Evolutionary conservation across 306 rosid species (phyloP).

Genomic region (Quillaja saponaria): DNA sequence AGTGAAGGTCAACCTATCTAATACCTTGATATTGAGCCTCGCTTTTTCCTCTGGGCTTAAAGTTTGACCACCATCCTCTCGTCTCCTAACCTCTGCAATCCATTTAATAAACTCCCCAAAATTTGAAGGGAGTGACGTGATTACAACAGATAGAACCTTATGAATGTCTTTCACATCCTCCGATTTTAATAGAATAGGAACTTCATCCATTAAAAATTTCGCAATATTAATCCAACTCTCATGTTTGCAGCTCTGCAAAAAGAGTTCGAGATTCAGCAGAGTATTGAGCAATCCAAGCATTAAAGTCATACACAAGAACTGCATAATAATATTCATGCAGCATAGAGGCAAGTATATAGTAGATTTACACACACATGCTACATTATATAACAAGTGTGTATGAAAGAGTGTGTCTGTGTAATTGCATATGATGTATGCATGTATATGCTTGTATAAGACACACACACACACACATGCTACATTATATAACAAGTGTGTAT

Average conservation of each 20-base stretch:
- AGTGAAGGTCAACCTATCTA: conserved; percentile 20
- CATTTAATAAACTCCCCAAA: conserved; percentile 87
- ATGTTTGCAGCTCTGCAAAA: conserved; percentile 95
- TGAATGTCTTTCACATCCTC: conserved; percentile 57
- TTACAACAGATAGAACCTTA: conserved; percentile 56
- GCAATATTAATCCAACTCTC: conserved; percentile 84
- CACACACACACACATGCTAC: conserved; percentile 3
- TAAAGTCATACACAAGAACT: conserved; percentile 15
- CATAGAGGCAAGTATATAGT: background rate
- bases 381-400: background rate
- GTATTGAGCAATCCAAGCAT: conserved; percentile 16
- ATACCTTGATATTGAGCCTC: conserved; percentile 78
- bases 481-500: background rate
- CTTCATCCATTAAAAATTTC: conserved; percentile 71
- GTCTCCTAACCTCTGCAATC: conserved; percentile 89
- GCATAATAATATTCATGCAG: background rate
- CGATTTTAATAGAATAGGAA: conserved; percentile 72
- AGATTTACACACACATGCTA: background rate
- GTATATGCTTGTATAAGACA: too few species aligned
- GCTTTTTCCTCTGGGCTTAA: conserved; percentile 85
- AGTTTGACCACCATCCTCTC: conserved; percentile 67
- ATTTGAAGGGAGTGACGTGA: conserved; percentile 71
- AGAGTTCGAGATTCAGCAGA: conserved; percentile 1
- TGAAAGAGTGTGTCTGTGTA: too few species aligned
- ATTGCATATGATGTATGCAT: too few species aligned